Evolutionary conservation across 108 stramenopile genomes (phyloP).

Genomic region (Stephanodiscus minutulus): DNA sequence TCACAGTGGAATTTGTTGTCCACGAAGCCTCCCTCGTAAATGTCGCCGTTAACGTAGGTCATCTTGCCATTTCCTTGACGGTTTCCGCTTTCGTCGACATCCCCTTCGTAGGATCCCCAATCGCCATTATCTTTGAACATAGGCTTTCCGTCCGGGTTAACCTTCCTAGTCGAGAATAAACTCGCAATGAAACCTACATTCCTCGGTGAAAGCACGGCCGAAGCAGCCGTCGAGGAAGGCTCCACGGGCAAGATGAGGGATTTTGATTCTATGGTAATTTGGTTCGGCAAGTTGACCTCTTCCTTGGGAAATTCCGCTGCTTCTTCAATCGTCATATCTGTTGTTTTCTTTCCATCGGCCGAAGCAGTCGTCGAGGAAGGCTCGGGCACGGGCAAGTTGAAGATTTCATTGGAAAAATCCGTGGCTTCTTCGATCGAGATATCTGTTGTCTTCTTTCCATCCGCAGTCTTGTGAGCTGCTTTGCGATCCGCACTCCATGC

Average conservation of each 20-base stretch:
- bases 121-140: background rate
- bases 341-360: no score
- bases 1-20: constrained; percentile 24
- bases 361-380: no score
- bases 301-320: no score
- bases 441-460: constrained; percentile 11
- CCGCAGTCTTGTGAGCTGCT: constrained; percentile 4
- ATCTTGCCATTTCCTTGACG: constrained; percentile 40
- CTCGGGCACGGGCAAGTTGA: background rate
- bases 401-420: constrained; percentile 13
- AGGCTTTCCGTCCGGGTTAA: background rate
- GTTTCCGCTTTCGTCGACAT: constrained; percentile 18
- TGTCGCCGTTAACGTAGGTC: constrained; percentile 16
- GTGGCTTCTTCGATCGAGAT: constrained; percentile 8
- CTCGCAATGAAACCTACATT: constrained; percentile 13
- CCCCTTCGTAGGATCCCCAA: background rate
- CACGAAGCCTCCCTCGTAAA: constrained; percentile 32
- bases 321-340: no score
- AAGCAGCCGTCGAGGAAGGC: background rate
- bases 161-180: constrained; percentile 16
- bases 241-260: constrained; percentile 18
- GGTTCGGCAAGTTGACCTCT: no score
- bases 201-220: background rate
- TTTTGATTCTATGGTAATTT: no score
- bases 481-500: constrained; percentile 5